Evolutionary conservation across 306 rosid species (phyloP), one percentile per base, ranked within the genome.

Genomic region (Glycine latifolia): DNA sequence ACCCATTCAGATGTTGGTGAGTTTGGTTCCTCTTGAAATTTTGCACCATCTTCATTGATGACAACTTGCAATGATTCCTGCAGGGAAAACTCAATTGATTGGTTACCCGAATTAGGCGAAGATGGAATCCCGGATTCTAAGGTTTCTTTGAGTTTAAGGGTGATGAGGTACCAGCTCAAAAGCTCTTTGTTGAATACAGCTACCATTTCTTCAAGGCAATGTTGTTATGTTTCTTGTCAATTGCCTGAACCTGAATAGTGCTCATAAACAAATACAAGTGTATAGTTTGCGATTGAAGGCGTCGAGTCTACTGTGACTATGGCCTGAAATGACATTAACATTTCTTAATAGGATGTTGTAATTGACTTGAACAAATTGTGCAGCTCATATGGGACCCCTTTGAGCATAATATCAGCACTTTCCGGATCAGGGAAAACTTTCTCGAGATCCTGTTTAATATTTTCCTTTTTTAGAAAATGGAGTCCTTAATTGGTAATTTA

Each of bases 151-250:
- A 95, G 97, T 48, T 91, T 95, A 35, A 95, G 90, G 49, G 96
- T 91, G 90, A 93, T 89, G 26, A 95, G 92, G 81, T 90, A 93
- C 97, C 98, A 93, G 52, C 99, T 91, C 87, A 95, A 79, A 58
- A 90, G 89, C 84, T 93, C 99, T 76, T 90, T 90, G 85, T 81
- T 90, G 89, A 89, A 91, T 56, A 90, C 97, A 58, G 99, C 99
- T 52, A 95, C 99, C 99, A 95, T 95, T 69, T 69, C 81, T 71
- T 77, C 59, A 5, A 33, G 49, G 1, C 52, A 37, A 39, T 78
- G 17, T 3, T 77, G 7, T 61, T 78, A 69, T 71, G 31, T 26
- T 26, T 20, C 52, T 77, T 39, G 86, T 50, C 63, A 49, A 60
- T 72, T 20, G 20, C 20, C 20, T 20, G 20, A 20, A 20, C 20